These are phyloP conservation scores for Candida andamanensis DNA, from an alignment of 805 yeast genomes.

Conservation along the genomic window DNA sequence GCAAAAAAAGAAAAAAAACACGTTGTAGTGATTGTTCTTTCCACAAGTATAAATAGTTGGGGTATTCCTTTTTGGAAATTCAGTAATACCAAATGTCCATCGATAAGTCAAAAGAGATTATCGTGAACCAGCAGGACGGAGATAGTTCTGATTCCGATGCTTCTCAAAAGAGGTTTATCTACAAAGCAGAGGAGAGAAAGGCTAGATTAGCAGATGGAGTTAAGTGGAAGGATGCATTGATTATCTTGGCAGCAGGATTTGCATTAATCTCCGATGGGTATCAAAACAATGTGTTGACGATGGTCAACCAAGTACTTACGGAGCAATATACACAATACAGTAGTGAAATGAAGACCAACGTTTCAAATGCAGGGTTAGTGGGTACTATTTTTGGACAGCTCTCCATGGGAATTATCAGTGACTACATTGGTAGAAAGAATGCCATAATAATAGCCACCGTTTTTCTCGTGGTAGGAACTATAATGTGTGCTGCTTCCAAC, in stretches of 20 bases:
- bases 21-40: too few relatives aligned
- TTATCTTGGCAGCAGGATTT: slow-evolving; percentile 64
- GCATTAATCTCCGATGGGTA: slow-evolving; percentile 77
- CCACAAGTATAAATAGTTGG: too few relatives aligned
- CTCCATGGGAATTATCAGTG: slow-evolving; percentile 58
- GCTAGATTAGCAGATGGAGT: slow-evolving; percentile 23
- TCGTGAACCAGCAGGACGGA: neutral
- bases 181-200: slow-evolving; percentile 29
- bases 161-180: slow-evolving; percentile 10
- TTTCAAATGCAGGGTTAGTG: slow-evolving; percentile 63
- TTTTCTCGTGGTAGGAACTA: slow-evolving; percentile 58
- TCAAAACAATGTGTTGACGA: slow-evolving; percentile 70
- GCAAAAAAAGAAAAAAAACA: too few relatives aligned
- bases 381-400: slow-evolving; percentile 72
- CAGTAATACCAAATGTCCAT: neutral
- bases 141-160: neutral
- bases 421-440: slow-evolving; percentile 63
- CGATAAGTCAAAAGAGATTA: slow-evolving; percentile 1
- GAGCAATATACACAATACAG: slow-evolving; percentile 36
- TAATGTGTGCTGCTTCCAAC: slow-evolving; percentile 66
- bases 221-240: slow-evolving; percentile 24
- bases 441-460: slow-evolving; percentile 63
- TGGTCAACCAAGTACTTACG: slow-evolving; percentile 56
- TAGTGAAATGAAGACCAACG: slow-evolving; percentile 51
- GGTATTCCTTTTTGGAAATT: too few relatives aligned